phyloP scores from a whole-genome alignment of 371 early-diverging fungal species.

The Coemansia sp. region DNA sequence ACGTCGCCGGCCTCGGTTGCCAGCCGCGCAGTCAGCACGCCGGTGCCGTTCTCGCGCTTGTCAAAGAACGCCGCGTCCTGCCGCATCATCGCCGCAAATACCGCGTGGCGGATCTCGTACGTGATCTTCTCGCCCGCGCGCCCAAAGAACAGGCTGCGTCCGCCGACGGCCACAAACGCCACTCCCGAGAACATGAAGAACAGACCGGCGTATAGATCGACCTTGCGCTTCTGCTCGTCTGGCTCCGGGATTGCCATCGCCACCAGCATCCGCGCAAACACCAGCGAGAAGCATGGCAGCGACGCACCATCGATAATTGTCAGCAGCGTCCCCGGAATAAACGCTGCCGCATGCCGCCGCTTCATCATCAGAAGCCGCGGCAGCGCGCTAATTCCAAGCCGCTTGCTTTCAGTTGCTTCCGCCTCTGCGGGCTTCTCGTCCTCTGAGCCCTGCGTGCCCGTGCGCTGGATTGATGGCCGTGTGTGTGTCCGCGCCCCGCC shows the following conservation, averaged over 20 bases:
- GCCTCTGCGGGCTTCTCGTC: slow-evolving; percentile 12
- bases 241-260: slow-evolving; percentile 48
- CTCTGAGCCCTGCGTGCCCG: not conserved
- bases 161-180: slow-evolving; percentile 56
- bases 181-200: slow-evolving; percentile 67
- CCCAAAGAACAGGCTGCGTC: slow-evolving; percentile 52
- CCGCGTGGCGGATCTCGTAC: slow-evolving; percentile 56
- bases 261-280: slow-evolving; percentile 58
- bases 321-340: slow-evolving; percentile 38
- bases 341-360: slow-evolving; percentile 11
- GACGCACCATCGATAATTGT: slow-evolving; percentile 59
- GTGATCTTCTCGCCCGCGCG: slow-evolving; percentile 60
- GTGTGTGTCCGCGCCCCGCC: not conserved
- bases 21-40: slow-evolving; percentile 79
- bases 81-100: slow-evolving; percentile 62
- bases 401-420: not conserved
- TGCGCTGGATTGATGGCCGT: slow-evolving; percentile 18
- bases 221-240: slow-evolving; percentile 52
- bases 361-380: slow-evolving; percentile 30
- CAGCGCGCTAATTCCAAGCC: slow-evolving; percentile 13
- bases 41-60: slow-evolving; percentile 74
- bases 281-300: slow-evolving; percentile 58
- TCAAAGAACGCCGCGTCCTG: slow-evolving; percentile 92
- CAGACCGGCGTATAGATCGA: slow-evolving; percentile 74
- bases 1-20: slow-evolving; percentile 81